Percentiles rank a stretch among this genome's conserved stretches.
phyloP scores from a whole-genome alignment of 129 eudicot genomes.

The Apium graveolens region DNA sequence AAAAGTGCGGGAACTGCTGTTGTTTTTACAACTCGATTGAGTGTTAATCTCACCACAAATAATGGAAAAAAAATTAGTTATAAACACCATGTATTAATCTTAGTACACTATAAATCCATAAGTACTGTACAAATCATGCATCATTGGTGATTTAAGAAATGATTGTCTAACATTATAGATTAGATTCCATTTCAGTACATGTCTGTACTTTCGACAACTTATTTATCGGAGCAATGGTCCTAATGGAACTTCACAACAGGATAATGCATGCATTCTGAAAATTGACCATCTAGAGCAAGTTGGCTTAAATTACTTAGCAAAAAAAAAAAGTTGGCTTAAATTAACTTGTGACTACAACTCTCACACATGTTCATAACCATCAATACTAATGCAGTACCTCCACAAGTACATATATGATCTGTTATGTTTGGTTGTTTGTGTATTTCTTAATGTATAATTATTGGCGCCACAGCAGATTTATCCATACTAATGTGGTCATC shows the following conservation, averaged over 20 bases:
- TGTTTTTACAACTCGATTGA: no score
- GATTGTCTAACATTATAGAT: neutral
- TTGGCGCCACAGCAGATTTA: neutral
- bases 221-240: neutral
- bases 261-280: neutral
- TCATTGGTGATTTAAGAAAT: neutral
- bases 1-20: no score
- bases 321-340: no score
- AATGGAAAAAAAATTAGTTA: no score
- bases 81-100: no score
- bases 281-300: neutral
- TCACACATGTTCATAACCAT: neutral
- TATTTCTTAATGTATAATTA: neutral
- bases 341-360: neutral
- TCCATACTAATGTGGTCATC: neutral
- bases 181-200: neutral
- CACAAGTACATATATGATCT: neutral
- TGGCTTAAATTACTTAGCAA: no score
- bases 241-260: neutral
- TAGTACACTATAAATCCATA: neutral
- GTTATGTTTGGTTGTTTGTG: neutral
- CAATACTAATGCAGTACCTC: neutral
- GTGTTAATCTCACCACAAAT: no score
- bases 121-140: neutral
- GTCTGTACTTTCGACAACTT: constrained; percentile 3